phyloP scores from a whole-genome alignment of 352 stramenopile species.

The Aphanomyces invadans region DNA sequence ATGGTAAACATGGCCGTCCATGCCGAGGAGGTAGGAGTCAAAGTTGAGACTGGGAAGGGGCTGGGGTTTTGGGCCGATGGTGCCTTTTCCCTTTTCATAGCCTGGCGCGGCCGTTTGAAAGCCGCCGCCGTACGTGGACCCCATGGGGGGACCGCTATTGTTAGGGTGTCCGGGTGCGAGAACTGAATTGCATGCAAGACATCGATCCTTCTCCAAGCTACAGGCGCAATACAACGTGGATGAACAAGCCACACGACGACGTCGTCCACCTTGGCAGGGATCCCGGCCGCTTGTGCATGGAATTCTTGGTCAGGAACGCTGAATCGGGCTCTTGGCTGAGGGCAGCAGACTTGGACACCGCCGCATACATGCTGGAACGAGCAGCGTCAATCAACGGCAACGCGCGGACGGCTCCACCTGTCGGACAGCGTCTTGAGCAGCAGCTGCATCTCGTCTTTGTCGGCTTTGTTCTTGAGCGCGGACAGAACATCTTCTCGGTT shows the following conservation, averaged over 20 bases:
- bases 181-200: constrained; percentile 55
- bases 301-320: constrained; percentile 68
- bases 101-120: constrained; percentile 33
- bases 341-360: constrained; percentile 37
- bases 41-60: constrained; percentile 15
- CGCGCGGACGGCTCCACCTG: constrained; percentile 25
- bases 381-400: too few species aligned
- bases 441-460: constrained; percentile 78
- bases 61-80: neutral
- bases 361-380: neutral
- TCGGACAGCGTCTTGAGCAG: constrained; percentile 74
- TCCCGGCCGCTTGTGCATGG: constrained; percentile 38
- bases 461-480: constrained; percentile 74
- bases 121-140: constrained; percentile 47
- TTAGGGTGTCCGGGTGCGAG: constrained; percentile 34
- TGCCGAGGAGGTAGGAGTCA: constrained; percentile 60
- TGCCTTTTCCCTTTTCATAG: neutral
- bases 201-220: constrained; percentile 70
- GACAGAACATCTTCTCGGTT: constrained; percentile 80
- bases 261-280: constrained; percentile 35
- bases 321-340: constrained; percentile 45
- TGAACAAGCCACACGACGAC: neutral
- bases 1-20: constrained; percentile 80
- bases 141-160: constrained; percentile 31
- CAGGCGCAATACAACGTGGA: neutral